Conservation (phyloP, 352 stramenopile genomes). For the Globisporangium carolinianum region DNA sequence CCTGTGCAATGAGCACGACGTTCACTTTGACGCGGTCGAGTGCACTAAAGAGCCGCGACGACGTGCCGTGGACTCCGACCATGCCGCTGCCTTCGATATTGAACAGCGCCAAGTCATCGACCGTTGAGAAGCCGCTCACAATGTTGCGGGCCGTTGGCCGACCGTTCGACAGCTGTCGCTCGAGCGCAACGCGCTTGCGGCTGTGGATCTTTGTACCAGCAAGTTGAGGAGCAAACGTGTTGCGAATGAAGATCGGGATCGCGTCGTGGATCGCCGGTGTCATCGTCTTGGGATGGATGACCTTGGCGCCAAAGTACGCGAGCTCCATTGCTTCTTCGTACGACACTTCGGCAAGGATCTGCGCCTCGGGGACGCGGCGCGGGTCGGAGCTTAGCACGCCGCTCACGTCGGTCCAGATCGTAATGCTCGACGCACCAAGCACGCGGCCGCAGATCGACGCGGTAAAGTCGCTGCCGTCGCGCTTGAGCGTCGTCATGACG, state of each 20-base stretch:
- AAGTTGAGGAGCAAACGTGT: constrained; percentile 92
- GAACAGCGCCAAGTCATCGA: constrained; percentile 93
- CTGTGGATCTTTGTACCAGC: constrained; percentile 76
- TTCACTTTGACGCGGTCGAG: constrained; percentile 91
- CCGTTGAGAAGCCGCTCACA: constrained; percentile 87
- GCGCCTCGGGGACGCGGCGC: constrained; percentile 89
- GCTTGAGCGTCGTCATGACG: constrained; percentile 95
- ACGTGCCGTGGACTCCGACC: constrained; percentile 92
- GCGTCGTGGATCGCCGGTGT: constrained; percentile 76
- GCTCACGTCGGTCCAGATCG: constrained; percentile 97
- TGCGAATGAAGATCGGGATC: constrained; percentile 97
- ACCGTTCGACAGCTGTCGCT: constrained; percentile 55
- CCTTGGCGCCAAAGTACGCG: constrained; percentile 97
- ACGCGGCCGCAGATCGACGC: constrained; percentile 95
- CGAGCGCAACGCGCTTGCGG: constrained; percentile 48
- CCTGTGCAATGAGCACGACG: constrained; percentile 93
- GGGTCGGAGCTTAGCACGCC: constrained; percentile 94
- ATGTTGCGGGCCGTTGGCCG: constrained; percentile 57
- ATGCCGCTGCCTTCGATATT: constrained; percentile 96
- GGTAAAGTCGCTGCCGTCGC: constrained; percentile 95
- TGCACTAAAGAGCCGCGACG: constrained; percentile 88
- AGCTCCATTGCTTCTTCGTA: constrained; percentile 99
- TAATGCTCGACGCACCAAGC: constrained; percentile 86
- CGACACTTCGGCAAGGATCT: constrained; percentile 87
- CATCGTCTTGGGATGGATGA: constrained; percentile 97